These are phyloP conservation scores for Pontederia paniculata DNA, from an alignment of 176 grass and related monocot species.

Conservation along the genomic window DNA sequence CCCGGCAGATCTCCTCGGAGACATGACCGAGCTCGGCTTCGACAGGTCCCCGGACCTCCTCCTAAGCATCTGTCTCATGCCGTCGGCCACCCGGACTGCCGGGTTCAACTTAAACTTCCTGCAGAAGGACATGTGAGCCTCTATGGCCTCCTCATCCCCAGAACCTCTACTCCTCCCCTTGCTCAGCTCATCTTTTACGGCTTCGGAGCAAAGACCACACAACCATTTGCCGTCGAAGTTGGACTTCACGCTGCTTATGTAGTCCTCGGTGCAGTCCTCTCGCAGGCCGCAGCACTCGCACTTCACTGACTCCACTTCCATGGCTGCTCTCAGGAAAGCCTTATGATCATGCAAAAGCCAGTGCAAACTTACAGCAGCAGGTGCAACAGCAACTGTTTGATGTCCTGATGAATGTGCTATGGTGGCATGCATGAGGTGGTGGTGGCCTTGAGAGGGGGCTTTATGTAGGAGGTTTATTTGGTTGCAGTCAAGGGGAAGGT, in stretches of 20 bases:
- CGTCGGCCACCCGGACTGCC: slow-evolving; percentile 52
- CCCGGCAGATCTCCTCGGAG: neutral
- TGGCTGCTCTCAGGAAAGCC: neutral
- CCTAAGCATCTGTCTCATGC: slow-evolving; percentile 76
- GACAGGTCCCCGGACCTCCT: slow-evolving; percentile 28
- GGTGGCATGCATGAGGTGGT: neutral
- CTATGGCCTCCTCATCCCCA: slow-evolving; percentile 47
- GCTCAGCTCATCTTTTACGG: slow-evolving; percentile 55
- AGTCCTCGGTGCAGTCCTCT: slow-evolving; percentile 81
- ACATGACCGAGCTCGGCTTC: neutral
- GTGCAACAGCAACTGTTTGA: neutral
- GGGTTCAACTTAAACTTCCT: slow-evolving; percentile 37
- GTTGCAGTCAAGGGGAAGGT: neutral
- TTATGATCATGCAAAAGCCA: too few relatives aligned
- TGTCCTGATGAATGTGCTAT: too few relatives aligned
- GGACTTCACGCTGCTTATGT: slow-evolving; percentile 36
- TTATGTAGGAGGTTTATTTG: neutral
- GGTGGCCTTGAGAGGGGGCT: neutral
- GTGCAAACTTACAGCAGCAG: neutral
- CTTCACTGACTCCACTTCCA: slow-evolving; percentile 37
- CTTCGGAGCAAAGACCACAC: slow-evolving; percentile 72
- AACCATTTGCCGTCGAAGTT: slow-evolving; percentile 60
- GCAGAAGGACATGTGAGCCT: slow-evolving; percentile 65
- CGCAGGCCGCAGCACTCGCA: slow-evolving; percentile 70
- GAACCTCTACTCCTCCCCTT: neutral